Evolutionary conservation across 2,329 filamentous ascomycete species (phyloP).

Genomic region (Colletotrichum navitas): DNA sequence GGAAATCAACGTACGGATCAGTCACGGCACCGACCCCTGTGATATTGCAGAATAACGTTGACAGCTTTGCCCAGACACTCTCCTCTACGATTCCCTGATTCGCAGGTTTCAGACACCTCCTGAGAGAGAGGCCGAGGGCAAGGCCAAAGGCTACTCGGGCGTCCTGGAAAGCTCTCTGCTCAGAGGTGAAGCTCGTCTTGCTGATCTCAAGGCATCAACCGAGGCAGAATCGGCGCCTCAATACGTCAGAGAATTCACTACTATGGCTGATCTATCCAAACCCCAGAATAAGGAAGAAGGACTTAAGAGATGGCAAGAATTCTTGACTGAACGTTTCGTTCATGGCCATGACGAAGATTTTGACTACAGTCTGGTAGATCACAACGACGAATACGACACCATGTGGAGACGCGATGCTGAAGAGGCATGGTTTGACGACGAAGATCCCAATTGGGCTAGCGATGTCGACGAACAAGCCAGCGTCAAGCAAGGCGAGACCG

Average conservation of each 20-base stretch:
- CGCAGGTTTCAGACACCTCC: conserved; percentile 79
- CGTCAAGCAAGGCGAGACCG: conserved; percentile 69
- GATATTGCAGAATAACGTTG: neutral
- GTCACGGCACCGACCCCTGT: too few species aligned
- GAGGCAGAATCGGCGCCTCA: neutral
- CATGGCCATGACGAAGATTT: conserved; percentile 82
- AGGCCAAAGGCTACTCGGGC: conserved; percentile 81
- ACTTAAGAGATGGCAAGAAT: conserved; percentile 75
- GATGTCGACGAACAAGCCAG: conserved; percentile 53
- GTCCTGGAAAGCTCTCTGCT: conserved; percentile 82
- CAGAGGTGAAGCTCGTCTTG: conserved; percentile 81
- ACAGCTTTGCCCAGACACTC: conserved; percentile 67
- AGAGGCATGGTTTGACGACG: conserved; percentile 84
- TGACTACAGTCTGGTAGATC: conserved; percentile 79
- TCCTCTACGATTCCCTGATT: conserved; percentile 85
- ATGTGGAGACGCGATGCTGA: conserved; percentile 71
- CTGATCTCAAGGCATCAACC: conserved; percentile 53
- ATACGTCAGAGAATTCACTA: conserved; percentile 8
- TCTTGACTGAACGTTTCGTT: conserved; percentile 81
- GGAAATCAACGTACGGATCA: neutral
- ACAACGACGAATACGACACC: conserved; percentile 78
- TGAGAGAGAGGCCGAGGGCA: conserved; percentile 81
- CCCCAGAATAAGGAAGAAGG: conserved; percentile 74
- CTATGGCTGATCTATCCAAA: conserved; percentile 51
- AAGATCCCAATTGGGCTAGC: conserved; percentile 76